phyloP scores from a whole-genome alignment of 495 filamentous ascomycete genomes.

The Chaetomidium leptoderma region DNA sequence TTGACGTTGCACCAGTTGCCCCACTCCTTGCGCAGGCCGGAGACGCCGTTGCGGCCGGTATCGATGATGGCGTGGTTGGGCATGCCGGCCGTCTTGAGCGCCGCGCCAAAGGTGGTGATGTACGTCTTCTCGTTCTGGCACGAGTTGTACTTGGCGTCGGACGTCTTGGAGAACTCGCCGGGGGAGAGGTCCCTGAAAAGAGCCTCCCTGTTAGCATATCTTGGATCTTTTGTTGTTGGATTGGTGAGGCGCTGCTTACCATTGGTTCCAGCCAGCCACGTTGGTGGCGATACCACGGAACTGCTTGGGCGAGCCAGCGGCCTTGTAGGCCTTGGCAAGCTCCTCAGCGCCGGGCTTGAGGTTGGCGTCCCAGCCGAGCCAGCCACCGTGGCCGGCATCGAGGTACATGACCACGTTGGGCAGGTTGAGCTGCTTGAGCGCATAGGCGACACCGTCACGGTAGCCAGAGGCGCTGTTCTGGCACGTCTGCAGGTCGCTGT shows the following conservation, averaged over 20 bases:
- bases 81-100: slow-evolving; percentile 59
- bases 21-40: slow-evolving; percentile 63
- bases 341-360: slow-evolving; percentile 65
- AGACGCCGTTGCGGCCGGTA: slow-evolving; percentile 62
- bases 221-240: background rate
- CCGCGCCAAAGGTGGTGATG: slow-evolving; percentile 60
- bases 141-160: slow-evolving; percentile 52
- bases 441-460: slow-evolving; percentile 66
- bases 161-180: slow-evolving; percentile 62
- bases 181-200: slow-evolving; percentile 46
- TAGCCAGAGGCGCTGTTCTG: slow-evolving; percentile 59
- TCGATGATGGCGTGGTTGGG: slow-evolving; percentile 72
- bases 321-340: slow-evolving; percentile 62
- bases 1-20: slow-evolving; percentile 77
- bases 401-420: slow-evolving; percentile 80
- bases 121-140: slow-evolving; percentile 71
- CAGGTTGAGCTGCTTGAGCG: slow-evolving; percentile 64
- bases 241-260: slow-evolving; percentile 30
- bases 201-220: slow-evolving; percentile 18
- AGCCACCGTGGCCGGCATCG: slow-evolving; percentile 76
- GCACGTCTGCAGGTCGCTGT: slow-evolving; percentile 60
- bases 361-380: slow-evolving; percentile 81
- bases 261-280: slow-evolving; percentile 73
- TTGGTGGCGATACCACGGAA: slow-evolving; percentile 74
- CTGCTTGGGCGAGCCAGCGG: slow-evolving; percentile 58